These are phyloP conservation scores for Acanthamoeba healyi DNA, from an alignment of 208 protist genomes.

Conservation along the genomic window DNA sequence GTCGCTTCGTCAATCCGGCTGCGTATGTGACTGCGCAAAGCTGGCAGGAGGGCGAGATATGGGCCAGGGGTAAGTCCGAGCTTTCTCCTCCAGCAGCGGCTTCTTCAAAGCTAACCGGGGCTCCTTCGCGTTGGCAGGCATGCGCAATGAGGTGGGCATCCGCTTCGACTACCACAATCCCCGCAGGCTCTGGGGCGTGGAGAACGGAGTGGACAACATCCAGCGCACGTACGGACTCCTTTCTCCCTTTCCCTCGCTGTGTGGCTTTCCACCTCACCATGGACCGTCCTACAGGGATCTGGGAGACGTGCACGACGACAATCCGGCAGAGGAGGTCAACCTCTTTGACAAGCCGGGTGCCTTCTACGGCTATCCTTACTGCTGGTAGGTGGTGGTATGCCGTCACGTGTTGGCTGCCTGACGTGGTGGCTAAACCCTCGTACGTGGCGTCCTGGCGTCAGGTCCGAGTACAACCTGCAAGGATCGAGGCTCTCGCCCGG, in stretches of 20 bases:
- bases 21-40: too few relatives aligned
- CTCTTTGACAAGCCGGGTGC: background rate
- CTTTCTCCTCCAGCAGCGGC: too few relatives aligned
- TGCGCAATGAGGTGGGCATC: constrained; percentile 41
- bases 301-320: constrained; percentile 52
- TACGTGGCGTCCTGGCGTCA: background rate
- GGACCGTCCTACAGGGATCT: background rate
- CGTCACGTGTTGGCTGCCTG: too few relatives aligned
- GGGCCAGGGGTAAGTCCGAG: too few relatives aligned
- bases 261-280: background rate
- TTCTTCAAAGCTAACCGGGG: too few relatives aligned
- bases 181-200: constrained; percentile 28
- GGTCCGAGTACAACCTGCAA: constrained; percentile 3
- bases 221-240: background rate
- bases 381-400: too few relatives aligned
- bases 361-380: constrained; percentile 59
- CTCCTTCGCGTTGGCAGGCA: too few relatives aligned
- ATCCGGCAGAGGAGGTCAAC: constrained; percentile 38
- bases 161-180: background rate
- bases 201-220: constrained; percentile 23
- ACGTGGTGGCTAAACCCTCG: background rate
- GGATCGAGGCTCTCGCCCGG: background rate
- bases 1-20: background rate
- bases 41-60: background rate
- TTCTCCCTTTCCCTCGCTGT: background rate